A percentile compares a stretch with the other conserved stretches of the same genome.
Evolutionary conservation across 352 stramenopile species (phyloP).

Genomic region (Pythium dissimile): DNA sequence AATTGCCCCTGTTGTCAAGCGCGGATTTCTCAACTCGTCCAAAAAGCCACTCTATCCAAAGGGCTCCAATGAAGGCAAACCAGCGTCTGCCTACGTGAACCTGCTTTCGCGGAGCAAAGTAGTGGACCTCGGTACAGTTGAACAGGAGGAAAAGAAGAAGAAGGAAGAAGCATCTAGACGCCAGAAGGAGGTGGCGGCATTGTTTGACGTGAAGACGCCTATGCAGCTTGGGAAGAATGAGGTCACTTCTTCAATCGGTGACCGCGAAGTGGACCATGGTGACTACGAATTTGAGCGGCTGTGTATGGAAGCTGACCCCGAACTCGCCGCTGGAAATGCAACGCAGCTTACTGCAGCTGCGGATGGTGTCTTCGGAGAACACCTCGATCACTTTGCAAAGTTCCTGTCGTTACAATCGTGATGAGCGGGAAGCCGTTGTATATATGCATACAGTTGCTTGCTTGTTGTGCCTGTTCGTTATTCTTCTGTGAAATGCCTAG

Average conservation of each 20-base stretch:
- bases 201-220: background rate
- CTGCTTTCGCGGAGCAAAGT: constrained; percentile 78
- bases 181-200: background rate
- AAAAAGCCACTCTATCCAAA: constrained; percentile 64
- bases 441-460: too few relatives aligned
- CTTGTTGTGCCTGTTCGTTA: too few relatives aligned
- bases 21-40: constrained; percentile 67
- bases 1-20: constrained; percentile 54
- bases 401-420: constrained; percentile 35
- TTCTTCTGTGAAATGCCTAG: too few relatives aligned
- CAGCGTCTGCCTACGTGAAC: constrained; percentile 76
- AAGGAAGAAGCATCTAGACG: constrained; percentile 15
- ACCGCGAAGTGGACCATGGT: constrained; percentile 43
- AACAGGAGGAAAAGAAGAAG: constrained; percentile 35
- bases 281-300: constrained; percentile 81
- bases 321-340: constrained; percentile 34
- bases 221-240: background rate
- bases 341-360: background rate
- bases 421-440: too few relatives aligned
- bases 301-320: constrained; percentile 70
- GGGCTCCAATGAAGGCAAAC: constrained; percentile 60
- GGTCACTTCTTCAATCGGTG: background rate
- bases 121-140: constrained; percentile 56
- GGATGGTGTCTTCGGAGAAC: constrained; percentile 44
- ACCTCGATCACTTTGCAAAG: constrained; percentile 48